A percentile compares a stretch with the other conserved stretches of the same genome.
phyloP scores from a whole-genome alignment of 2,329 filamentous ascomycete genomes.

The Helotiales sp. region DNA sequence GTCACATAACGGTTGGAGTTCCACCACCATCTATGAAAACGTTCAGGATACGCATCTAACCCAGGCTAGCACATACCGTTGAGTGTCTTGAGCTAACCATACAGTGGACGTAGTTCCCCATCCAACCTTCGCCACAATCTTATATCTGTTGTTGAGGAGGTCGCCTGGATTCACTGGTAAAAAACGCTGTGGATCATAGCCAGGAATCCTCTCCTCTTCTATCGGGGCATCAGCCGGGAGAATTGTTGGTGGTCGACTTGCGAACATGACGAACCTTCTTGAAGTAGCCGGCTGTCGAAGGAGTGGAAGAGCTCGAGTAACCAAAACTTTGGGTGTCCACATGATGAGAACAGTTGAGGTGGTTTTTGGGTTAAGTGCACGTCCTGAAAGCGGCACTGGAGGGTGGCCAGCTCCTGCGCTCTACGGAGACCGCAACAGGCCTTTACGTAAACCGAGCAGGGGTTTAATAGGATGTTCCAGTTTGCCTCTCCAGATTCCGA shows the following conservation, averaged over 20 bases:
- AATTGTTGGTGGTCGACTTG: conserved; percentile 13
- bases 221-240: conserved; percentile 16
- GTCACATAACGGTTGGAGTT: conserved; percentile 18
- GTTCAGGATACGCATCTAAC: conserved; percentile 9
- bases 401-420: not conserved
- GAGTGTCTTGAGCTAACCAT: conserved; percentile 47
- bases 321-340: conserved; percentile 4
- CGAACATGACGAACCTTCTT: conserved; percentile 8
- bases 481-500: too few species aligned
- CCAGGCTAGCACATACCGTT: conserved; percentile 18
- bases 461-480: too few species aligned
- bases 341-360: not conserved
- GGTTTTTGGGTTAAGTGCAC: not conserved
- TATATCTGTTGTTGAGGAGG: conserved; percentile 43
- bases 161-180: conserved; percentile 35
- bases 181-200: conserved; percentile 18
- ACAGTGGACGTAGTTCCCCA: conserved; percentile 48
- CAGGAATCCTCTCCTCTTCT: conserved; percentile 24
- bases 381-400: too few species aligned
- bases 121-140: conserved; percentile 47
- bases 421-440: not conserved
- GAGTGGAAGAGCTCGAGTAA: conserved; percentile 9
- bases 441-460: too few species aligned
- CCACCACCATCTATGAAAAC: conserved; percentile 12
- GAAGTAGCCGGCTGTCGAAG: not conserved